Conservation (phyloP, 495 filamentous ascomycete species). For the Patellaria atrata region DNA sequence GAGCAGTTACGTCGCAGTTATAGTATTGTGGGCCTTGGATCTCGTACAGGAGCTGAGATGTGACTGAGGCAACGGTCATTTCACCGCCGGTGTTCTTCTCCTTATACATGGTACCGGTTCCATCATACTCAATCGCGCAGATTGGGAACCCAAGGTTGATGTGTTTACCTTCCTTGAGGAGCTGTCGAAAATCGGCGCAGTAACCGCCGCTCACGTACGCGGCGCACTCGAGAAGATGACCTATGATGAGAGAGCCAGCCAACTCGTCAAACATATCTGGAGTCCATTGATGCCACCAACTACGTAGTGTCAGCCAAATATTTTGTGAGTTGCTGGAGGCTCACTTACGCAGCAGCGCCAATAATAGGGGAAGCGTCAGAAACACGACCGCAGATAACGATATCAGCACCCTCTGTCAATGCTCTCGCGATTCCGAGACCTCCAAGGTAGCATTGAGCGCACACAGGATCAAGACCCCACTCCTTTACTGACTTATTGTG, state of each 20-base stretch:
- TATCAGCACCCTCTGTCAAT: slow-evolving; percentile 14
- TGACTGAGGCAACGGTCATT: slow-evolving; percentile 16
- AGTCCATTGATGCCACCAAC: slow-evolving; percentile 19
- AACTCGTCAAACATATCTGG: slow-evolving; percentile 16
- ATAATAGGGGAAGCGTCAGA: slow-evolving; percentile 18
- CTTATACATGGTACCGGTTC: slow-evolving; percentile 16
- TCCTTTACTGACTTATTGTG: slow-evolving; percentile 14
- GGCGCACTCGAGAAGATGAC: slow-evolving; percentile 20
- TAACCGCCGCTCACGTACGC: slow-evolving; percentile 18
- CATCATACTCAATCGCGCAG: slow-evolving; percentile 16
- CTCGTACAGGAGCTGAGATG: slow-evolving; percentile 24
- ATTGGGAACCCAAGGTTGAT: slow-evolving; percentile 19
- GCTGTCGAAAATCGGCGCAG: slow-evolving; percentile 10
- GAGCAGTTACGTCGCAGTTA: slow-evolving; percentile 25
- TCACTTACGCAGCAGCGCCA: slow-evolving; percentile 17
- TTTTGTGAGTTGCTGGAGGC: too few relatives aligned
- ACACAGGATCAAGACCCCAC: slow-evolving; percentile 16
- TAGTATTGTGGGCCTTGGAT: slow-evolving; percentile 24
- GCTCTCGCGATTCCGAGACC: slow-evolving; percentile 15
- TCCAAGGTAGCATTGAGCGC: slow-evolving; percentile 17
- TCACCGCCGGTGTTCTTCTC: slow-evolving; percentile 8
- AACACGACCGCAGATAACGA: slow-evolving; percentile 16
- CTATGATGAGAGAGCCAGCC: slow-evolving; percentile 15
- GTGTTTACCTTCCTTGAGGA: slow-evolving; percentile 5
- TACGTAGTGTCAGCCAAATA: too few relatives aligned